Conservation (phyloP, 2,329 filamentous ascomycete genomes). For the Fusarium sp. region DNA sequence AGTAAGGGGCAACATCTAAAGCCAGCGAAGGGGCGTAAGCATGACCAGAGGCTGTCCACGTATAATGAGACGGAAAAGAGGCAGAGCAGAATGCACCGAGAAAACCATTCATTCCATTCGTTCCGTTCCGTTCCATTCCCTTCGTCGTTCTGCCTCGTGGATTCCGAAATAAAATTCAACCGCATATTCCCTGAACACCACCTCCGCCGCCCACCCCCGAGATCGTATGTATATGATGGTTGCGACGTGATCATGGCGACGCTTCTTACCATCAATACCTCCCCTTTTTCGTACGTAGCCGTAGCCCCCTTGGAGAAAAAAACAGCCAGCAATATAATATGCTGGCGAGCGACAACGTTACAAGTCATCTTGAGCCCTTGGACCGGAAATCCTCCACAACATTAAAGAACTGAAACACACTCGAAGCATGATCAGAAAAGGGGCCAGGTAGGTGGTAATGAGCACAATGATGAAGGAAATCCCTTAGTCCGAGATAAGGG, state of each 20-base stretch:
- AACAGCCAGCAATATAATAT: slow-evolving; percentile 32
- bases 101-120: slow-evolving; percentile 11
- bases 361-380: slow-evolving; percentile 31
- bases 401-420: slow-evolving; percentile 47
- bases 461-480: slow-evolving; percentile 47
- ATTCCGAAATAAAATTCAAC: slow-evolving; percentile 32
- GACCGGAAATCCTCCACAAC: slow-evolving; percentile 43
- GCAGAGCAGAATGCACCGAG: slow-evolving; percentile 28
- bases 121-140: background rate
- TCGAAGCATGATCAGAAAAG: slow-evolving; percentile 40
- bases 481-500: slow-evolving; percentile 44
- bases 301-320: slow-evolving; percentile 28
- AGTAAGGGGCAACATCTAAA: slow-evolving; percentile 31
- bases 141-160: slow-evolving; percentile 32
- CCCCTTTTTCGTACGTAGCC: slow-evolving; percentile 10
- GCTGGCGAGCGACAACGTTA: slow-evolving; percentile 27
- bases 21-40: slow-evolving; percentile 32
- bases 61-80: slow-evolving; percentile 24
- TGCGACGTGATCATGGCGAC: slow-evolving; percentile 16
- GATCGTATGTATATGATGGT: slow-evolving; percentile 29
- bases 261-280: slow-evolving; percentile 33
- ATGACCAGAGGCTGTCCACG: slow-evolving; percentile 34
- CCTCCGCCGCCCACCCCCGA: slow-evolving; percentile 22
- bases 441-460: slow-evolving; percentile 42
- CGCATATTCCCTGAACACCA: slow-evolving; percentile 32